Evolutionary conservation across 768 basidiomycete genomes (phyloP).

Genomic region (Phanerochaete carnosa): DNA sequence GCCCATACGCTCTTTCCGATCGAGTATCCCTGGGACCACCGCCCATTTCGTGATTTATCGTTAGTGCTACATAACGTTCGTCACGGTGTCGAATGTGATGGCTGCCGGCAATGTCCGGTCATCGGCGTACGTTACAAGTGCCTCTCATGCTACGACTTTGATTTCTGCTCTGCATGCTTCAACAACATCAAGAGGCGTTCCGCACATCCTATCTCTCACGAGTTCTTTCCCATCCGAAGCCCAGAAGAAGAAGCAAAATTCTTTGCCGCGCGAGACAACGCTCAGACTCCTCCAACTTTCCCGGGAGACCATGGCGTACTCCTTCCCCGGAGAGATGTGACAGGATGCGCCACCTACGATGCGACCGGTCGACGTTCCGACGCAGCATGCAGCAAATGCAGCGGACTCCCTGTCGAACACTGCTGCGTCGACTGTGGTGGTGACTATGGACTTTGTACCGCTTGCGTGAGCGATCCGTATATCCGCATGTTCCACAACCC

Average conservation of each 20-base stretch:
- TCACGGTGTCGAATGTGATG: conserved; percentile 48
- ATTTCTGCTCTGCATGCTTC: conserved; percentile 64
- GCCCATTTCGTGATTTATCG: neutral
- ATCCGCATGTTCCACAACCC: neutral
- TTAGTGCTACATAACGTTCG: neutral
- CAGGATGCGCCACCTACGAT: conserved; percentile 51
- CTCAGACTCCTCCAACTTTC: neutral
- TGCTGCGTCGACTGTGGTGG: conserved; percentile 79
- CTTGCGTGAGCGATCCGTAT: conserved; percentile 39
- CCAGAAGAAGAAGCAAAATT: neutral
- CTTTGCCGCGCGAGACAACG: neutral
- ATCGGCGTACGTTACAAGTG: conserved; percentile 72
- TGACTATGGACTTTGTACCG: conserved; percentile 77
- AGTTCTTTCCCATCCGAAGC: conserved; percentile 7
- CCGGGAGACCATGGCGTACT: neutral
- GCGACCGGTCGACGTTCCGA: neutral
- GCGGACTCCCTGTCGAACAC: conserved; percentile 54
- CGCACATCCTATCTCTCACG: conserved; percentile 3
- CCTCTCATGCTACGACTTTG: conserved; percentile 74
- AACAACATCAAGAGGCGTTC: conserved; percentile 16
- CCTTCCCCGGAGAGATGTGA: conserved; percentile 52
- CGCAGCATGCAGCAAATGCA: conserved; percentile 52
- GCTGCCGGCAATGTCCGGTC: conserved; percentile 54
- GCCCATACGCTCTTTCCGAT: conserved; percentile 4
- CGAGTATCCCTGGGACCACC: neutral